phyloP scores from a whole-genome alignment of 2,329 filamentous ascomycete species.

The Tolypocladium pustulatum region DNA sequence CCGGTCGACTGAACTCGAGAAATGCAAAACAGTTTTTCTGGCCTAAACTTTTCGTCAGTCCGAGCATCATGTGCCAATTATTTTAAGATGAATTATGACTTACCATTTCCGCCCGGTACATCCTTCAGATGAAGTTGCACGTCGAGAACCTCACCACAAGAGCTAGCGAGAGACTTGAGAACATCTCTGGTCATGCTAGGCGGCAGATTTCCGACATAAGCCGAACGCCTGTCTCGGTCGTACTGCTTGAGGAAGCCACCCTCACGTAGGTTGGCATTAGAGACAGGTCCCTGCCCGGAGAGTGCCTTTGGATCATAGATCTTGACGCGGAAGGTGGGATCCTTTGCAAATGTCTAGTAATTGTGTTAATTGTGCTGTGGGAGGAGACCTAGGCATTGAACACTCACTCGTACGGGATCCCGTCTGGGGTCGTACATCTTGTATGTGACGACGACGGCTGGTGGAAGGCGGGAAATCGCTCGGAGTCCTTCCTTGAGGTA shows the following conservation, averaged over 20 bases:
- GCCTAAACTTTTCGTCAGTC: conserved; percentile 3
- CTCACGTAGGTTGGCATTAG: background rate
- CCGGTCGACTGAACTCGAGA: conserved; percentile 27
- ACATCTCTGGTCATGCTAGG: conserved; percentile 21
- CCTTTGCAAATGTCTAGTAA: conserved; percentile 16
- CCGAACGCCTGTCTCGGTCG: conserved; percentile 33
- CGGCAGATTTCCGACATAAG: conserved; percentile 38
- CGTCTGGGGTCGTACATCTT: conserved; percentile 38
- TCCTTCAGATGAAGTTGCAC: conserved; percentile 14
- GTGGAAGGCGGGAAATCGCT: conserved; percentile 21
- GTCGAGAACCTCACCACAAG: conserved; percentile 25
- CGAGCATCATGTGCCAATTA: too few relatives aligned
- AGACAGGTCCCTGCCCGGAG: conserved; percentile 2
- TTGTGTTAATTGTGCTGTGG: background rate
- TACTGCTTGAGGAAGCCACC: conserved; percentile 20
- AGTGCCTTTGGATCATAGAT: conserved; percentile 16
- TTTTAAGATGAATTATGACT: background rate
- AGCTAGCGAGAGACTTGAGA: conserved; percentile 24
- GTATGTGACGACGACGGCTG: conserved; percentile 37
- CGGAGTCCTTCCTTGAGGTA: conserved; percentile 21
- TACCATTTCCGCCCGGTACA: conserved; percentile 9
- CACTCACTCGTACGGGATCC: conserved; percentile 36
- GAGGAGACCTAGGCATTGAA: background rate
- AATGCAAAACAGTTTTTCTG: conserved; percentile 20
- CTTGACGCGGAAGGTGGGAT: conserved; percentile 8